Evolutionary conservation across 352 stramenopile genomes (phyloP).

Genomic region (Phytophthora citricola): DNA sequence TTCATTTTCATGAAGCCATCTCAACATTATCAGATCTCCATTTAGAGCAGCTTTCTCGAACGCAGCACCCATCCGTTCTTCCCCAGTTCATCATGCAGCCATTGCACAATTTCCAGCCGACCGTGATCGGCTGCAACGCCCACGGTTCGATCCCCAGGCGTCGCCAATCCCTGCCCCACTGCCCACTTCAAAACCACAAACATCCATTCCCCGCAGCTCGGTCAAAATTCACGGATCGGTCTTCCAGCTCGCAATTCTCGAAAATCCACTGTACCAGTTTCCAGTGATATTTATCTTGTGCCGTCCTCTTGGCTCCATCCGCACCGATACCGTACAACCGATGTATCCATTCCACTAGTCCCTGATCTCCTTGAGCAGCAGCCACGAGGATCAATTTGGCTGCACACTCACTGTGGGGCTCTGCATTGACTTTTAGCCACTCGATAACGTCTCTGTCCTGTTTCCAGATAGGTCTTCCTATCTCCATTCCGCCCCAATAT

Average conservation of each 20-base stretch:
- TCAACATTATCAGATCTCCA: slow-evolving; percentile 23
- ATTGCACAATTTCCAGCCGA: slow-evolving; percentile 18
- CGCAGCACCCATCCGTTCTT: slow-evolving; percentile 4
- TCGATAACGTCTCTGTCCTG: slow-evolving; percentile 6
- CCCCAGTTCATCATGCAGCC: slow-evolving; percentile 15
- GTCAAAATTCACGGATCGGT: slow-evolving; percentile 21
- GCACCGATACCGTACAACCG: slow-evolving; percentile 3
- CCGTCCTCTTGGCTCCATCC: slow-evolving; percentile 12
- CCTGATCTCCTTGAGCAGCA: slow-evolving; percentile 16
- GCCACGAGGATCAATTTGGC: slow-evolving; percentile 17
- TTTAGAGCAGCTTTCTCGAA: slow-evolving; percentile 22
- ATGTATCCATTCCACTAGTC: slow-evolving; percentile 16
- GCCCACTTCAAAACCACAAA: slow-evolving; percentile 25
- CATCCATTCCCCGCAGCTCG: slow-evolving; percentile 15
- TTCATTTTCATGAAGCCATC: slow-evolving; percentile 27
- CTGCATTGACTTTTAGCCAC: slow-evolving; percentile 17
- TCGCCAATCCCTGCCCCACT: slow-evolving; percentile 1
- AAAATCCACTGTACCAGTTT: slow-evolving; percentile 10
- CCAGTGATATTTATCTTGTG: slow-evolving; percentile 20
- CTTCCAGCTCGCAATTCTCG: slow-evolving; percentile 19
- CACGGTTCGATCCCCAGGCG: slow-evolving; percentile 15
- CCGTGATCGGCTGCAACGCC: slow-evolving; percentile 21
- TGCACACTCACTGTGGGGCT: slow-evolving; percentile 11
- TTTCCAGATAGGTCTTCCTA: slow-evolving; percentile 12
- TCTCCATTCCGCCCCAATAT: slow-evolving; percentile 18